Base-by-base conservation (phyloP, 371 early-diverging fungal species). In the Mucor lusitanicus region DNA sequence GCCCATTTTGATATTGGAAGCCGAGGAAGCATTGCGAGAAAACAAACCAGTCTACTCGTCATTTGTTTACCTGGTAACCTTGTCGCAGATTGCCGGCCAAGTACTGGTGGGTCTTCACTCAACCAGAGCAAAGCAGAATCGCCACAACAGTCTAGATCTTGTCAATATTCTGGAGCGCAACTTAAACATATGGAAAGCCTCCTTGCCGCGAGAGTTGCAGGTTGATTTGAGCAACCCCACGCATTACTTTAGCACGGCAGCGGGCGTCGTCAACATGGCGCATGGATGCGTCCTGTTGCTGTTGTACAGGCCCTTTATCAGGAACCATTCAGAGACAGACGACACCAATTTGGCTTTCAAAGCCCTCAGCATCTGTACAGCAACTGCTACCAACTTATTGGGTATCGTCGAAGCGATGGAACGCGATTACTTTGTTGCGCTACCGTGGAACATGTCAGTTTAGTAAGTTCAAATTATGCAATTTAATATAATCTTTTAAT, bases 401-500 rank as follows among this genome's bases (percentile, higher is more conserved):
- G 32, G 40, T 6, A 58, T 70, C 1, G 65, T 64, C 7, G 74
- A 79, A 61, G 12, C 56, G 19, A 54, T 73, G 53, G 64, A 65
- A 3, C 11, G 21, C 6, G 19, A 55, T n/a, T 58, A 59, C 8
- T 68, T 74, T 35, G 30, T 66, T 12, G 65, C 71, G 32, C 17
- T 76, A 8, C 79, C 82, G 0, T 79, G 82, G 79, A 81, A 67
- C 21, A 70, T 77, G 40, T 60, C 75, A 19, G 56, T 71, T 28
- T 77, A 75, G 79, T 81, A 75, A 73, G 77, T 44, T 33, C 33
- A 33, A 42, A 25, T 9, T n/a, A 50, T 50, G 25, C 27, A 48
- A 28, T 46, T 57, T 63, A 13, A 9, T 54, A 35, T 40, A 28
- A 11, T 64, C 17, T n/a, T 58, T 12, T 55, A 55, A 55, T 55